Conservation (phyloP, 2,329 filamentous ascomycete species). For the Teratosphaeria epicoccoides region DNA sequence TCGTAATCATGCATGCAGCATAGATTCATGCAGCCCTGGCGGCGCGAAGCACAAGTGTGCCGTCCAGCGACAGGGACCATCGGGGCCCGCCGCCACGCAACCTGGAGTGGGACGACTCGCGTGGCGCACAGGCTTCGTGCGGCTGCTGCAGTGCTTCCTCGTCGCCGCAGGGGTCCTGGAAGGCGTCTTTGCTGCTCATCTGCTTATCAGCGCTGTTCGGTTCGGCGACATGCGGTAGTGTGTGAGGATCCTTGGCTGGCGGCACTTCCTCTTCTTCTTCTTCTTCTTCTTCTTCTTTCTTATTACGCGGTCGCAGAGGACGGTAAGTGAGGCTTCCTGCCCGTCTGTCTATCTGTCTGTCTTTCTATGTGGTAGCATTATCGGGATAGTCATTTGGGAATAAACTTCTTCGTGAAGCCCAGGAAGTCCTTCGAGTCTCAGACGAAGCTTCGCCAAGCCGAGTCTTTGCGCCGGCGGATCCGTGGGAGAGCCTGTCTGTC, state of each 20-base stretch:
- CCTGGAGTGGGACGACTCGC: not conserved
- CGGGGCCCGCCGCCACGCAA: not conserved
- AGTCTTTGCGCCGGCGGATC: not conserved
- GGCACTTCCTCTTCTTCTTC: not conserved
- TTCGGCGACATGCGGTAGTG: not conserved
- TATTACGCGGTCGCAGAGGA: not conserved
- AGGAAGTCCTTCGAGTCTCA: not conserved
- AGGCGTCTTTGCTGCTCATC: not conserved
- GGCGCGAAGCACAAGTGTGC: not conserved
- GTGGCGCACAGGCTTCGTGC: not conserved
- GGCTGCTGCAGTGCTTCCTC: not conserved
- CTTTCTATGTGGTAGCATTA: not conserved
- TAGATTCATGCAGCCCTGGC: not conserved
- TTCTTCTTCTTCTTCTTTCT: not conserved
- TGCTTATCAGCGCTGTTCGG: not conserved
- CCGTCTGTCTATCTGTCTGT: too few species aligned
- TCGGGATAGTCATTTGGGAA: not conserved
- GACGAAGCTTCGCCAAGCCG: not conserved
- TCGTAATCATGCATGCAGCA: not conserved
- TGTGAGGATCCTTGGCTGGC: too few species aligned
- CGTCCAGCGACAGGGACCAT: not conserved
- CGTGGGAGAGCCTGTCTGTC: too few species aligned
- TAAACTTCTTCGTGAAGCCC: conserved; percentile 3
- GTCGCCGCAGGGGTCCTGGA: not conserved
- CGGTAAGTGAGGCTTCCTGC: not conserved